Evolutionary conservation across 306 rosid species (phyloP).

Genomic region (Cicer cuneatum): DNA sequence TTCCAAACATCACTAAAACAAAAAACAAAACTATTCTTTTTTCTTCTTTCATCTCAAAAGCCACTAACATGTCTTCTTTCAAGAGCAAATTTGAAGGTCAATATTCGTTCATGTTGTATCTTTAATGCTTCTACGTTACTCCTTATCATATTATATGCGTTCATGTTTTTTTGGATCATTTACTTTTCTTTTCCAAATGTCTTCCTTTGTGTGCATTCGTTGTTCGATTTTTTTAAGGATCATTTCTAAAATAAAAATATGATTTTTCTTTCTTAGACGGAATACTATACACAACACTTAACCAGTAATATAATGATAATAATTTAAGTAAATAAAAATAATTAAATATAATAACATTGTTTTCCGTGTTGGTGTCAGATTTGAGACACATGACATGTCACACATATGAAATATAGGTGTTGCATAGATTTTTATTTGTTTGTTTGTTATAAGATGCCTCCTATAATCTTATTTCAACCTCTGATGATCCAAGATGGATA

Average conservation of each 20-base stretch:
- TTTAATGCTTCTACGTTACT: not conserved
- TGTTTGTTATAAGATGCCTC: not conserved
- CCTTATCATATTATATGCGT: too few species aligned
- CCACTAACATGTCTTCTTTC: constrained; percentile 62
- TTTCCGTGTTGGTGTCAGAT: too few species aligned
- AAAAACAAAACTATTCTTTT: not conserved
- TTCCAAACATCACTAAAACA: constrained; percentile 1
- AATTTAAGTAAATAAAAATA: too few species aligned
- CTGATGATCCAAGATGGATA: not conserved
- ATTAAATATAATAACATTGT: too few species aligned
- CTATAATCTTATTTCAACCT: not conserved
- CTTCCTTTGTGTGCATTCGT: not conserved
- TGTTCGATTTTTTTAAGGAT: not conserved
- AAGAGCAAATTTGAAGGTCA: constrained; percentile 77
- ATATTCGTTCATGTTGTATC: not conserved
- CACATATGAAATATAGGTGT: too few species aligned
- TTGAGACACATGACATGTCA: too few species aligned
- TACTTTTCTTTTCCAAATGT: not conserved
- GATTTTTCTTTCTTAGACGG: not conserved
- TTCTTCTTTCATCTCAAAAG: not conserved
- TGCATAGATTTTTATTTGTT: not conserved
- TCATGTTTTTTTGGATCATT: not conserved
- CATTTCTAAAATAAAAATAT: constrained; percentile 8
- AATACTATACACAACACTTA: too few species aligned
- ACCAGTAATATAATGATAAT: too few species aligned